Conservation (phyloP, 257 asterid species). For the Thymus quinquecostatus region DNA sequence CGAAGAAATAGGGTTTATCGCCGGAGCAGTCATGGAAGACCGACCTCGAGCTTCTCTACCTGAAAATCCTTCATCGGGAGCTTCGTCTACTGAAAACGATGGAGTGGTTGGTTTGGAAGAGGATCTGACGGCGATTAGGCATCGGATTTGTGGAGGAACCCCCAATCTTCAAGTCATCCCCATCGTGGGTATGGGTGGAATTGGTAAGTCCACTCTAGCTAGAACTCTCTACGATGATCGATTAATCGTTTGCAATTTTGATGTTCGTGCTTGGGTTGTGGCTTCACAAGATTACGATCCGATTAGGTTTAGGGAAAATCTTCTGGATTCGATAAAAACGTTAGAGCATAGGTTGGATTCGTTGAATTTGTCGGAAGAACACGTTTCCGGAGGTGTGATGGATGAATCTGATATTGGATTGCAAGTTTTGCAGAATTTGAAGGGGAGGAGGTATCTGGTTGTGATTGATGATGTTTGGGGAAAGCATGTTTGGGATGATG, state of each 20-base stretch:
- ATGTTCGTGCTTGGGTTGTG: conserved; percentile 4
- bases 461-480: conserved; percentile 23
- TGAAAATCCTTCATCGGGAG: not conserved
- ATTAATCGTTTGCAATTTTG: not conserved
- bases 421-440: not conserved
- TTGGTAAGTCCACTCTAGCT: conserved; percentile 36
- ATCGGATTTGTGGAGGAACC: conserved; percentile 10
- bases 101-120: conserved; percentile 9
- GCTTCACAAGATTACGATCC: conserved; percentile 11
- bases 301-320: not conserved
- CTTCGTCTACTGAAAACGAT: not conserved
- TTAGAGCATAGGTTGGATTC: not conserved
- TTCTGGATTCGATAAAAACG: not conserved
- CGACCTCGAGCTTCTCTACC: no score
- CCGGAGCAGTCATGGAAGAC: no score
- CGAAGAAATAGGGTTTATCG: no score
- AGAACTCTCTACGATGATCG: conserved; percentile 10
- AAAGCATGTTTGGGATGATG: not conserved
- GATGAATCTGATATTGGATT: not conserved
- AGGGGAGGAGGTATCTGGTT: conserved; percentile 13
- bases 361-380: not conserved
- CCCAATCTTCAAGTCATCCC: conserved; percentile 21
- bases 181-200: conserved; percentile 26
- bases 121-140: not conserved
- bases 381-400: not conserved